These are phyloP conservation scores for Carex cristatella DNA, from an alignment of 176 grass and related monocot genomes.

Conservation along the genomic window DNA sequence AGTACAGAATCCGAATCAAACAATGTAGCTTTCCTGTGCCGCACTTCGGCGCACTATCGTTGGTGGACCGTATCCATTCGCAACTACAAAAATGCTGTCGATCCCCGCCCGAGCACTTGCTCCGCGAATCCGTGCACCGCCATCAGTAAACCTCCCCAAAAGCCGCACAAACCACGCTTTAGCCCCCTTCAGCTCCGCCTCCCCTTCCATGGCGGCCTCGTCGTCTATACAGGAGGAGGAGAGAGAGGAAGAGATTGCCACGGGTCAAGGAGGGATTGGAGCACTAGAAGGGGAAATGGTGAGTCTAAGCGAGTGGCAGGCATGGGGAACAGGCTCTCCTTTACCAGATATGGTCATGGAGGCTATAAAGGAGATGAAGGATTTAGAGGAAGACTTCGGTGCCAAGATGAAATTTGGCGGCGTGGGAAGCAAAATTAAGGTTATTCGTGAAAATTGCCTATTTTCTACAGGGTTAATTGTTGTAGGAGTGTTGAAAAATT, in stretches of 20 bases:
- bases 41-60: too few relatives aligned
- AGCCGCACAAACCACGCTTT: not conserved
- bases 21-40: too few relatives aligned
- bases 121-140: constrained; percentile 17
- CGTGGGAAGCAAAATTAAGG: constrained; percentile 69
- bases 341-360: constrained; percentile 40
- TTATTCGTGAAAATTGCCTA: not conserved
- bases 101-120: constrained; percentile 31
- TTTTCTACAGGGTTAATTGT: not conserved
- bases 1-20: not conserved
- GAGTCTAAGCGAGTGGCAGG: constrained; percentile 56
- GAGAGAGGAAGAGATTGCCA: constrained; percentile 18
- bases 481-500: not conserved
- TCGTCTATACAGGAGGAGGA: constrained; percentile 1
- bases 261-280: not conserved
- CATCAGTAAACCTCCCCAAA: constrained; percentile 1
- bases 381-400: constrained; percentile 39
- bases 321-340: constrained; percentile 71
- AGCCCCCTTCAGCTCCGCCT: not conserved
- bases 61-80: not conserved
- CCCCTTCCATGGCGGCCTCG: constrained; percentile 26
- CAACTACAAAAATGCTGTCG: constrained; percentile 24
- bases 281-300: constrained; percentile 15
- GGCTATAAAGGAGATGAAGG: constrained; percentile 43
- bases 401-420: constrained; percentile 68